A percentile compares a stretch with the other conserved stretches of the same genome.
phyloP scores from a whole-genome alignment of 371 early-diverging fungal genomes.

The Conidiobolus incongruus region DNA sequence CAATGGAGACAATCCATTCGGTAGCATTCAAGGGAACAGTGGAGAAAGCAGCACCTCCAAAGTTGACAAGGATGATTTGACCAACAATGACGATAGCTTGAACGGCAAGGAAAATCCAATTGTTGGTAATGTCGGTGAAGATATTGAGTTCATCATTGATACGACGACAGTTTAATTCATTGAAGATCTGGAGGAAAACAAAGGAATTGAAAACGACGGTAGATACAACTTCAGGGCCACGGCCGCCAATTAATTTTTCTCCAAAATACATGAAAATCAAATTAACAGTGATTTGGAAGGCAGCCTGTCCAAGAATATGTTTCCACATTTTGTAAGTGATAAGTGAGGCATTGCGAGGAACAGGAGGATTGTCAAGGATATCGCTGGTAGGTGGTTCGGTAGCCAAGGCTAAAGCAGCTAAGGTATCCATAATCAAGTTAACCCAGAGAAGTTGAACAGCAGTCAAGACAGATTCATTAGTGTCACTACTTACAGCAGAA shows the following conservation, averaged over 20 bases:
- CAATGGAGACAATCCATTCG: conserved; percentile 43
- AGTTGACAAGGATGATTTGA: conserved; percentile 32
- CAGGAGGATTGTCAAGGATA: conserved; percentile 30
- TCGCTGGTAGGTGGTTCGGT: conserved; percentile 46
- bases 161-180: conserved; percentile 46
- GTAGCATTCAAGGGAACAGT: conserved; percentile 16
- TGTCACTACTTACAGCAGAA: conserved; percentile 21
- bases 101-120: conserved; percentile 30
- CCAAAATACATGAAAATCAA: conserved; percentile 26
- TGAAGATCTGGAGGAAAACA: conserved; percentile 56
- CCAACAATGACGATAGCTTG: conserved; percentile 23
- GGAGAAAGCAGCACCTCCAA: conserved; percentile 34
- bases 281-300: conserved; percentile 31
- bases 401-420: conserved; percentile 52
- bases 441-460: conserved; percentile 58
- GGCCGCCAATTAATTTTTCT: not conserved
- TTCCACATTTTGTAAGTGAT: conserved; percentile 47
- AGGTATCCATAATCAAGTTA: too few relatives aligned
- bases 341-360: conserved; percentile 29
- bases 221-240: conserved; percentile 13
- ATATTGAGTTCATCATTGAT: conserved; percentile 36
- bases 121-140: conserved; percentile 23
- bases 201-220: conserved; percentile 56
- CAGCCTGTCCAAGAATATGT: conserved; percentile 34
- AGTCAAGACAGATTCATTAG: conserved; percentile 27